Evolutionary conservation across 352 stramenopile species (phyloP), one percentile per base, ranked within the genome.

Genomic region (Phytophthora capsici): DNA sequence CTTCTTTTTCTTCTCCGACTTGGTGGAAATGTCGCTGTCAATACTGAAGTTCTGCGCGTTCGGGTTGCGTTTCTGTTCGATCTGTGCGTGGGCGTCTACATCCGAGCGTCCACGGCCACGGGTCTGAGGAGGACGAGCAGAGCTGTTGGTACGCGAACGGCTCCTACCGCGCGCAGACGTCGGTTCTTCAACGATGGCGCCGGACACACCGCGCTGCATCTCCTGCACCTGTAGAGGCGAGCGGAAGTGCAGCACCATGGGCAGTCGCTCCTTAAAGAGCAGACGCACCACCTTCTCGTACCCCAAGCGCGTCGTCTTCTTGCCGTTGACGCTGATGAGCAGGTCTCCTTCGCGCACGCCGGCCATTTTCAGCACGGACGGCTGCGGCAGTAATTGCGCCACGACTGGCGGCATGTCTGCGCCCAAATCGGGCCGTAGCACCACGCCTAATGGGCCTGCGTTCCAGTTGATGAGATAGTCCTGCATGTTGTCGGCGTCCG

Each of bases 381-480:
- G 77, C 61, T 89, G 83, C 14, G 82, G 83, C 48, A 94, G 73
- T 55, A 94, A 60, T 57, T 90, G 78, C 47, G 70, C 73, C 45
- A 94, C 85, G 34, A 90, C 80, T n/a, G 85, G 85, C 23, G 85
- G 83, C 83, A 91, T 90, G 68, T 94, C 85, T 4, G 69, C 58
- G 45, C 85, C 85, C 36, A 91, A 66, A 32, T 91, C 85, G 6
- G 85, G 80, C 13, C 82, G 83, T 57, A 94, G 67, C 46, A 92
- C 80, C 28, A 94, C 72, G 37, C 85, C 85, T n/a, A 94, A 74
- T 23, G 85, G 85, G 0, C 85, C 85, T 12, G 81, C 78, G 63
- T 94, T 90, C 85, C 85, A 94, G 63, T 94, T 92, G 71, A 94
- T 92, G 46, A 91, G 82, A 73, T 91, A 94, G 59, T 94, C 85